A percentile compares a stretch with the other conserved stretches of the same genome.
These are phyloP conservation scores for Boletellus sp. DNA, from an alignment of 768 basidiomycete genomes.

Conservation along the genomic window DNA sequence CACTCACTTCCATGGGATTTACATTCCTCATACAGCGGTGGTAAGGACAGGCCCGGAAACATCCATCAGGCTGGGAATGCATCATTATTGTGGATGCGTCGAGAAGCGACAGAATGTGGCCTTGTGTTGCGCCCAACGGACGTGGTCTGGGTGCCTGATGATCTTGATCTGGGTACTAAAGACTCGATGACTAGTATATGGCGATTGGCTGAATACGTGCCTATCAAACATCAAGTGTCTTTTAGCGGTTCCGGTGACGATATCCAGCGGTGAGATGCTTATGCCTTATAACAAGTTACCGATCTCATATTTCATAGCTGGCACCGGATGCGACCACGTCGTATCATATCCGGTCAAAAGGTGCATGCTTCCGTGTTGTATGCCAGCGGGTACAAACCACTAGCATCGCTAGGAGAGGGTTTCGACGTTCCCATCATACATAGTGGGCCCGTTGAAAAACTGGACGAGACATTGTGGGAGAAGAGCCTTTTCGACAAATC, in stretches of 20 bases:
- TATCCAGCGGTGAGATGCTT: constrained; percentile 15
- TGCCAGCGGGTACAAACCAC: constrained; percentile 19
- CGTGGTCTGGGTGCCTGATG: constrained; percentile 25
- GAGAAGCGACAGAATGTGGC: constrained; percentile 26
- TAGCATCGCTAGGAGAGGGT: constrained; percentile 18
- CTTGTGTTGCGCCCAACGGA: constrained; percentile 25
- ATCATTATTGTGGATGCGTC: constrained; percentile 33
- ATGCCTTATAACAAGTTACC: neutral
- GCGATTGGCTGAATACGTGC: constrained; percentile 17
- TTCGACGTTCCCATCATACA: constrained; percentile 19
- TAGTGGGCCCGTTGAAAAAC: neutral
- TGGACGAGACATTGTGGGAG: constrained; percentile 17
- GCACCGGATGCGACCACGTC: constrained; percentile 19
- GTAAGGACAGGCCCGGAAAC: constrained; percentile 17
- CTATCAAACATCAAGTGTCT: constrained; percentile 24
- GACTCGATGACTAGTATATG: constrained; percentile 19
- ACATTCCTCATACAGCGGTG: constrained; percentile 14
- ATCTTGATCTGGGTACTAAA: constrained; percentile 20
- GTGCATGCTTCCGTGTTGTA: constrained; percentile 23
- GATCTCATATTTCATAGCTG: constrained; percentile 4
- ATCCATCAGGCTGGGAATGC: constrained; percentile 21
- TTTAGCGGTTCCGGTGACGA: constrained; percentile 19
- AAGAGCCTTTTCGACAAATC: constrained; percentile 17
- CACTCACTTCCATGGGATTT: neutral
- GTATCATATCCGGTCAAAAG: constrained; percentile 27